Evolutionary conservation across 768 basidiomycete genomes (phyloP).

Genomic region (Agrocybe praecox): DNA sequence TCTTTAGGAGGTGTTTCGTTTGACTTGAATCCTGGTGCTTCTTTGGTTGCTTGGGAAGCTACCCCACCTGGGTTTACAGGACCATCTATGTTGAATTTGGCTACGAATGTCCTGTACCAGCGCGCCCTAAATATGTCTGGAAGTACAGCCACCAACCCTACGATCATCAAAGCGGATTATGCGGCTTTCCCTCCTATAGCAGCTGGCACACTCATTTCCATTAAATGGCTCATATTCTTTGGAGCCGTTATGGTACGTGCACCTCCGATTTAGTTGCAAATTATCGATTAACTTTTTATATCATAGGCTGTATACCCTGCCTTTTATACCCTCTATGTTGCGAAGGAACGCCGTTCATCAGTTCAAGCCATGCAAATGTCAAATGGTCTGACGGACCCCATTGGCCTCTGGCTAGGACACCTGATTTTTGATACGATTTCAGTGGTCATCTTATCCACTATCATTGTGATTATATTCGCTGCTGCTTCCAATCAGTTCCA

Average conservation of each 20-base stretch:
- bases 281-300: constrained; percentile 23
- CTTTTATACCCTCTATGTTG: constrained; percentile 79
- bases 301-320: constrained; percentile 73
- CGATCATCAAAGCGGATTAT: constrained; percentile 62
- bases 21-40: constrained; percentile 46
- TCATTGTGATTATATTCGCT: constrained; percentile 66
- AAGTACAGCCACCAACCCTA: constrained; percentile 34
- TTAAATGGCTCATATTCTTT: constrained; percentile 80
- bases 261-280: not conserved
- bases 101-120: constrained; percentile 68
- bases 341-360: constrained; percentile 67
- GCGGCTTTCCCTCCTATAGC: constrained; percentile 57
- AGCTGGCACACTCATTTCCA: constrained; percentile 55
- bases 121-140: constrained; percentile 58
- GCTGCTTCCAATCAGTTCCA: constrained; percentile 62
- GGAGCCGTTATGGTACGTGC: constrained; percentile 66
- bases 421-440: constrained; percentile 71
- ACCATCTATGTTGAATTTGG: constrained; percentile 66
- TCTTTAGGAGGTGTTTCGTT: constrained; percentile 72
- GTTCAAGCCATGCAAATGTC: constrained; percentile 85
- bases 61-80: constrained; percentile 60
- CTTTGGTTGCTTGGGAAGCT: constrained; percentile 76
- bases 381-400: constrained; percentile 72
- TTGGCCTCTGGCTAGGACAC: constrained; percentile 80
- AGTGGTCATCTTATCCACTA: constrained; percentile 57